These are phyloP conservation scores for Pleurotus tuoliensis DNA, from an alignment of 768 basidiomycete species.

Conservation along the genomic window DNA sequence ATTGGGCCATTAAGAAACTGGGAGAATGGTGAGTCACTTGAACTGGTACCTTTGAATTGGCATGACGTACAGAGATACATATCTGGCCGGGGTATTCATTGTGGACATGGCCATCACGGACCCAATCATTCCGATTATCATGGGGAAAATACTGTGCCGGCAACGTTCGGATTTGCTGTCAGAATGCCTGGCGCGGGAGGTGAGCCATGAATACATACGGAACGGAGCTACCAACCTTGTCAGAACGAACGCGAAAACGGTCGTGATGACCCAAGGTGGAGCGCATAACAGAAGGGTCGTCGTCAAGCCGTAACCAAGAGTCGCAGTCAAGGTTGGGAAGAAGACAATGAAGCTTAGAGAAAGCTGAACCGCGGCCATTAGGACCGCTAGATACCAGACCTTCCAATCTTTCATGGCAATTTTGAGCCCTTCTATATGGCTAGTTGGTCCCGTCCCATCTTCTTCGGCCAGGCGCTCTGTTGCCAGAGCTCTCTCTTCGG, in stretches of 20 bases:
- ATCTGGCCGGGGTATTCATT: constrained; percentile 7
- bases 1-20: constrained; percentile 7
- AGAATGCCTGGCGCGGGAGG: background rate
- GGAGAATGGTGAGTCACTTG: background rate
- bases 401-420: constrained; percentile 61
- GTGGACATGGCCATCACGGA: constrained; percentile 3
- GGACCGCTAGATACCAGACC: constrained; percentile 61
- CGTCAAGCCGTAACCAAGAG: constrained; percentile 56
- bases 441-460: constrained; percentile 29
- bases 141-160: constrained; percentile 2
- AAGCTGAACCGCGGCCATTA: constrained; percentile 42
- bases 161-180: constrained; percentile 3
- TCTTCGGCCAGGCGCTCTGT: constrained; percentile 48
- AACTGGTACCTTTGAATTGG: background rate
- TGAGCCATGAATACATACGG: background rate
- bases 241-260: constrained; percentile 42
- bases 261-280: constrained; percentile 55
- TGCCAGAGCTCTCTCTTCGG: constrained; percentile 16
- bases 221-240: constrained; percentile 27
- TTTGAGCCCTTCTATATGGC: constrained; percentile 25
- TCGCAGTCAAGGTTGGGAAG: constrained; percentile 62
- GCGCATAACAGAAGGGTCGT: constrained; percentile 61
- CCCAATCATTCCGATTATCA: constrained; percentile 2
- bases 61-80: constrained; percentile 6
- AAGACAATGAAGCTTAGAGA: constrained; percentile 56